phyloP scores from a whole-genome alignment of 768 basidiomycete species.

The Tephrocybe sp. region DNA sequence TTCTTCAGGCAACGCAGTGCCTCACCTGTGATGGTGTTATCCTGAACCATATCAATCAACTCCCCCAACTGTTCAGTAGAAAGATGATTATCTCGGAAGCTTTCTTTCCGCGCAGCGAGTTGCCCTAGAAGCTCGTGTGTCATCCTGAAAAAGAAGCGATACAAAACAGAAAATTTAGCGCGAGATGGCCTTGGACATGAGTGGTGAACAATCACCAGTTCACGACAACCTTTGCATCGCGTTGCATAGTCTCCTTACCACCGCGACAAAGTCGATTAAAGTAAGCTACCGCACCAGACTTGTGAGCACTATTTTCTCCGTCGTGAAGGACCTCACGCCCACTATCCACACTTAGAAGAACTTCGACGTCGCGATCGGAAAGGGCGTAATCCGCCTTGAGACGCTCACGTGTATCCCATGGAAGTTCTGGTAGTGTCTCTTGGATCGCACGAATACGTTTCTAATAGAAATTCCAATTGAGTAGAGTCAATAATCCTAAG shows the following conservation, averaged over 20 bases:
- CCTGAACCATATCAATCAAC: constrained; percentile 74
- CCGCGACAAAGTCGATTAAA: constrained; percentile 67
- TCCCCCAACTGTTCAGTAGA: constrained; percentile 67
- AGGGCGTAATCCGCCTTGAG: constrained; percentile 51
- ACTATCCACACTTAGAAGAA: constrained; percentile 73
- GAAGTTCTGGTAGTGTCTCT: constrained; percentile 71
- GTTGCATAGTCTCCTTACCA: constrained; percentile 19
- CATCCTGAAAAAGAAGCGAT: constrained; percentile 56
- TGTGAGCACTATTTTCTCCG: constrained; percentile 36
- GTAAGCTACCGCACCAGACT: constrained; percentile 63
- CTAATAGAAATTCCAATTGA: constrained; percentile 38
- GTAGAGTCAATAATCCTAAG: neutral
- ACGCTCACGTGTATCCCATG: constrained; percentile 57
- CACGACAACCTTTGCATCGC: constrained; percentile 69
- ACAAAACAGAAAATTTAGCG: neutral
- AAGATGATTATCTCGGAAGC: constrained; percentile 59
- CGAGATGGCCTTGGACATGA: constrained; percentile 10
- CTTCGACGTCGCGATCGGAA: constrained; percentile 65
- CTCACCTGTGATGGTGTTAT: constrained; percentile 68
- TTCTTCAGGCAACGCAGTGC: neutral
- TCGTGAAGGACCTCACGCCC: constrained; percentile 64
- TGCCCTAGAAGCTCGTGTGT: constrained; percentile 86
- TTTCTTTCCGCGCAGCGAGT: constrained; percentile 55
- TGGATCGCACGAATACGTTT: constrained; percentile 56
- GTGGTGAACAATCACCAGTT: constrained; percentile 68